A percentile compares a stretch with the other conserved stretches of the same genome.
phyloP scores from a whole-genome alignment of 139 green algal species.

The Medakamo hakoo region DNA sequence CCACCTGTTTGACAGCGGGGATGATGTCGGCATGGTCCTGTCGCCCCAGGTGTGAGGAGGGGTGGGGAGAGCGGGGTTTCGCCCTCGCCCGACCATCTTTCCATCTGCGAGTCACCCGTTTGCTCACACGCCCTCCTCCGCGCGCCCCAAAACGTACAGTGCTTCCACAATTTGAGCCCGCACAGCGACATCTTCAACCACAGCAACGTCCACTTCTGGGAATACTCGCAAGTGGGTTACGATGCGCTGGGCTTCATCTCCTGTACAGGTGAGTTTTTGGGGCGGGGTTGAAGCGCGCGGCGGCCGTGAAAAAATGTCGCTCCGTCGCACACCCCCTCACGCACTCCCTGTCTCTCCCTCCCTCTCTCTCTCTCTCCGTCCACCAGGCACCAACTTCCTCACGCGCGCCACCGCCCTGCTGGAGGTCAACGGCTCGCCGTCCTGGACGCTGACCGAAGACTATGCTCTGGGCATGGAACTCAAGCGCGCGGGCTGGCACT shows the following conservation, averaged over 20 bases:
- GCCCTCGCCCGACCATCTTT: too few relatives aligned
- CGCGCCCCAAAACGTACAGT: too few relatives aligned
- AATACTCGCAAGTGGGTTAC: constrained; percentile 28
- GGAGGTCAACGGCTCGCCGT: constrained; percentile 29
- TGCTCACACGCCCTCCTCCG: too few relatives aligned
- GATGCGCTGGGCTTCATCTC: constrained; percentile 45
- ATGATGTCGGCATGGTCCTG: constrained; percentile 42
- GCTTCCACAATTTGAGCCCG: constrained; percentile 61
- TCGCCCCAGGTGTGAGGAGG: constrained; percentile 18
- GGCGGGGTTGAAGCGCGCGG: too few relatives aligned
- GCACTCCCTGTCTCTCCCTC: too few relatives aligned
- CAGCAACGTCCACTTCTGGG: constrained; percentile 68
- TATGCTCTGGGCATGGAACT: constrained; percentile 58
- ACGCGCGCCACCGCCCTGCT: constrained; percentile 35
- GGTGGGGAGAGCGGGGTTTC: constrained; percentile 15
- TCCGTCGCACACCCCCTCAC: too few relatives aligned
- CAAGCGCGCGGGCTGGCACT: constrained; percentile 29
- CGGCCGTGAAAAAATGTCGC: too few relatives aligned
- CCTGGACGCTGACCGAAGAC: constrained; percentile 59
- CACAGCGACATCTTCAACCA: constrained; percentile 72
- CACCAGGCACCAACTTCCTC: constrained; percentile 59
- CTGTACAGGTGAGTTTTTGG: too few relatives aligned
- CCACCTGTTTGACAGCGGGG: constrained; percentile 34
- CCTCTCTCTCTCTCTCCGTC: too few relatives aligned
- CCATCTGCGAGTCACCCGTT: too few relatives aligned